Evolutionary conservation across 2,329 filamentous ascomycete species (phyloP), one percentile per base, ranked within the genome.

Genomic region (Ustilaginoidea virens): DNA sequence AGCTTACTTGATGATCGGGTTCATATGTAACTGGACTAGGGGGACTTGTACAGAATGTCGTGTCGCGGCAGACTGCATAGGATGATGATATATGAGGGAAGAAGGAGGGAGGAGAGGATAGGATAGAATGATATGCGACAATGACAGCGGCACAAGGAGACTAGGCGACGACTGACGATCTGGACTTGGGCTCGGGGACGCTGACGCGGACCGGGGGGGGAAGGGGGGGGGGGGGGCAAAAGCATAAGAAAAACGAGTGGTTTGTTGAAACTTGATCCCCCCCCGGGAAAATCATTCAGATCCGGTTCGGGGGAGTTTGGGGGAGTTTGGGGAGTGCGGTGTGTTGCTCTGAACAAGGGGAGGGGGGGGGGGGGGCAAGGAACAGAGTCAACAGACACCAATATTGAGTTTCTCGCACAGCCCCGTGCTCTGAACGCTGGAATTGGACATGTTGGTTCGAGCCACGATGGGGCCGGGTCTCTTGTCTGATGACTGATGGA

Each of bases 51-150:
- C 16, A 19, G 23, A 32, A 29, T 24, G 29, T 15, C 28, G 27
- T 34, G 29, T 28, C 26, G 33, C 33, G 33, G 32, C 13, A 34
- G 28, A 19, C 26, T 34, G 26, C 32, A 34, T 29, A 25, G 14
- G 17, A 24, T 25, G 19, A 27, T 13, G 22, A 22, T 11, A 20
- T 27, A 27, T 12, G 12, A 13, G 12, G 13, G 14, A n/a, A 18
- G 10, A 23, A 22, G 22, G 25, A 10, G 23, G 17, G 17, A 25
- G 23, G 22, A 17, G 28, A 13, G 20, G 24, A 14, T 19, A 23
- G 18, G 24, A 23, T 11, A n/a, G 20, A 25, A 18, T 22, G 19
- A 25, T 16, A 33, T 15, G 27, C 18, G 23, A 33, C 27, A n/a
- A n/a, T n/a, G 15, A 29, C n/a, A 23, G 8, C 13, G 25, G 28